phyloP scores from a whole-genome alignment of 352 stramenopile genomes.

The Thalassiosira hispida region DNA sequence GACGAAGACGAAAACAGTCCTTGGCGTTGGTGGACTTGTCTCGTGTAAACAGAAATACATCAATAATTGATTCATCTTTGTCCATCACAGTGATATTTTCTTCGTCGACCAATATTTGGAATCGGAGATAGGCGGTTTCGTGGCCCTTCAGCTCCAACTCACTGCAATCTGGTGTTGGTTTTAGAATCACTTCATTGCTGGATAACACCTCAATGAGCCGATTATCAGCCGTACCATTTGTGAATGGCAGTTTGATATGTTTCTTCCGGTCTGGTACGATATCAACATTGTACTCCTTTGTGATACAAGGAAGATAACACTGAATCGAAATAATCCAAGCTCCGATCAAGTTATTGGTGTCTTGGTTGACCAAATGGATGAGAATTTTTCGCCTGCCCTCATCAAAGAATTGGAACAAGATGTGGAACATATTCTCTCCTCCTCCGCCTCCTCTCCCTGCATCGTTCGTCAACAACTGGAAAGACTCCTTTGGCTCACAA shows the following conservation, averaged over 20 bases:
- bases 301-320: not conserved
- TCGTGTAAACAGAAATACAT: not conserved
- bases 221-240: not conserved
- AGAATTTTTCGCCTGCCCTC: not conserved
- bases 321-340: not conserved
- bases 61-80: not conserved
- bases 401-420: not conserved
- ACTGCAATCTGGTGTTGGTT: not conserved
- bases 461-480: not conserved
- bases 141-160: not conserved
- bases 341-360: not conserved
- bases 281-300: not conserved
- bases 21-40: not conserved
- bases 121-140: not conserved
- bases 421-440: not conserved
- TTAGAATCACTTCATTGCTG: not conserved
- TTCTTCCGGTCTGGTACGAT: not conserved
- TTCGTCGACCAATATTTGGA: not conserved
- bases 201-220: not conserved
- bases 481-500: not conserved
- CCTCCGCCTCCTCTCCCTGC: too few relatives aligned
- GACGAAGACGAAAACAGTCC: not conserved
- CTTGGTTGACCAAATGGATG: not conserved
- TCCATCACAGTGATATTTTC: not conserved
- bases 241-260: not conserved